Conservation (phyloP, 2,329 filamentous ascomycete species). For the Phoma sp. region DNA sequence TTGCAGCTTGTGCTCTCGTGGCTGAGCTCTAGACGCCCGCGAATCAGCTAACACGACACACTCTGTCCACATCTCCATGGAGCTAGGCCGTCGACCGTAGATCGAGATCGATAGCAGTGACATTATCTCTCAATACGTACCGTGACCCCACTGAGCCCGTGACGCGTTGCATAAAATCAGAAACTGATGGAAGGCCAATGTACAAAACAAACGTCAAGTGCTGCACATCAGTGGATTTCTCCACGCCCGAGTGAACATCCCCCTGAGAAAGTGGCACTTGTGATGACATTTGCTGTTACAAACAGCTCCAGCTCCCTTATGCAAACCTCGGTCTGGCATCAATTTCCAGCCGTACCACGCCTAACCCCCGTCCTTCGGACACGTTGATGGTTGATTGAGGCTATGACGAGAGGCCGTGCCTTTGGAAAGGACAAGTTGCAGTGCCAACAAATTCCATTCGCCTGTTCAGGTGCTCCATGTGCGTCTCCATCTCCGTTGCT, state of each 20-base stretch:
- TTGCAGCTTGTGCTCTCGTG: constrained; percentile 8
- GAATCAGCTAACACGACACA: constrained; percentile 14
- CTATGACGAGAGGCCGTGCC: neutral
- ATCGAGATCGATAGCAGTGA: constrained; percentile 14
- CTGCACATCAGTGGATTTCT: constrained; percentile 11
- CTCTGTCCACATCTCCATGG: constrained; percentile 8
- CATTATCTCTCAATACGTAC: constrained; percentile 6
- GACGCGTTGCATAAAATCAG: constrained; percentile 10
- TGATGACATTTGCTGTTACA: constrained; percentile 9
- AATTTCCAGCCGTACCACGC: neutral
- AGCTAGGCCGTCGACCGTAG: constrained; percentile 8
- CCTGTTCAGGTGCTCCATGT: neutral
- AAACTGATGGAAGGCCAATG: constrained; percentile 7
- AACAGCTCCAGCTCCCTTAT: neutral
- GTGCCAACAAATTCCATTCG: neutral
- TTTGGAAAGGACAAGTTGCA: neutral
- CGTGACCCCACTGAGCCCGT: constrained; percentile 8
- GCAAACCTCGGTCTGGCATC: constrained; percentile 2
- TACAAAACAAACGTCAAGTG: constrained; percentile 14
- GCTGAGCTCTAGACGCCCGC: constrained; percentile 13
- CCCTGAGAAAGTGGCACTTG: neutral
- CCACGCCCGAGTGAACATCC: neutral
- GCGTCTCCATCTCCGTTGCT: neutral
- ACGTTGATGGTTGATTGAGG: neutral
- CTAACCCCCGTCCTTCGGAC: neutral